Conservation (phyloP, 306 rosid genomes). For the Pyrus bretschneideri region DNA sequence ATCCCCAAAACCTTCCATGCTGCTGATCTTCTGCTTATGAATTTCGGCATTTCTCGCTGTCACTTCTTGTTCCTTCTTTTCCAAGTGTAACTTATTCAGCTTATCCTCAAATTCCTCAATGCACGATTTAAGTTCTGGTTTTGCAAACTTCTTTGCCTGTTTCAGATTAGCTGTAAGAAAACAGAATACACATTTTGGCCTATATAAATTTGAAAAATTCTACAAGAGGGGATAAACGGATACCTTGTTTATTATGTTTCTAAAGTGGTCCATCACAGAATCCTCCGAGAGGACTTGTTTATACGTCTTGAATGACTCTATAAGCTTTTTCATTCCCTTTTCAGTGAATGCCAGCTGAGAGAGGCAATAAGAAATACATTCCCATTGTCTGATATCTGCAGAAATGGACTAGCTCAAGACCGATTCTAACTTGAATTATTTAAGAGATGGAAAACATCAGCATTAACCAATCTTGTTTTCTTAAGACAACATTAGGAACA, state of each 20-base stretch:
- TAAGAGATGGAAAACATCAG: neutral
- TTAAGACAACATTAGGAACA: neutral
- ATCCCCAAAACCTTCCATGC: conserved; percentile 30
- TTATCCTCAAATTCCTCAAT: conserved; percentile 95
- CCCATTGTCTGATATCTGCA: conserved; percentile 82
- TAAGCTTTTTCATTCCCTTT: conserved; percentile 84
- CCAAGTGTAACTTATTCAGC: conserved; percentile 66
- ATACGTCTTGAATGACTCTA: conserved; percentile 75
- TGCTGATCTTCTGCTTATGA: conserved; percentile 56
- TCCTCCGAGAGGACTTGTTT: conserved; percentile 78
- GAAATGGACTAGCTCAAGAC: neutral
- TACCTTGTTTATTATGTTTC: conserved; percentile 77
- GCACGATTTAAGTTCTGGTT: conserved; percentile 68
- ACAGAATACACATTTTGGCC: neutral
- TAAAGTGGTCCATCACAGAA: conserved; percentile 76
- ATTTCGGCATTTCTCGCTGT: conserved; percentile 75
- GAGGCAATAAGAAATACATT: conserved; percentile 82
- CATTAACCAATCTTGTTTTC: neutral
- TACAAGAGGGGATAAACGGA: conserved; percentile 8
- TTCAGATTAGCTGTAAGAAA: neutral
- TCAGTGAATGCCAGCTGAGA: conserved; percentile 93
- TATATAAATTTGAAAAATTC: conserved; percentile 4
- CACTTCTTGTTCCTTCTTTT: conserved; percentile 78
- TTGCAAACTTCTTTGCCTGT: conserved; percentile 91
- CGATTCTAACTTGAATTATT: conserved; percentile 9